Evolutionary conservation across 1,139 yeast genomes (phyloP), one percentile per base, ranked within the genome.

Genomic region (Taphrina deformans): DNA sequence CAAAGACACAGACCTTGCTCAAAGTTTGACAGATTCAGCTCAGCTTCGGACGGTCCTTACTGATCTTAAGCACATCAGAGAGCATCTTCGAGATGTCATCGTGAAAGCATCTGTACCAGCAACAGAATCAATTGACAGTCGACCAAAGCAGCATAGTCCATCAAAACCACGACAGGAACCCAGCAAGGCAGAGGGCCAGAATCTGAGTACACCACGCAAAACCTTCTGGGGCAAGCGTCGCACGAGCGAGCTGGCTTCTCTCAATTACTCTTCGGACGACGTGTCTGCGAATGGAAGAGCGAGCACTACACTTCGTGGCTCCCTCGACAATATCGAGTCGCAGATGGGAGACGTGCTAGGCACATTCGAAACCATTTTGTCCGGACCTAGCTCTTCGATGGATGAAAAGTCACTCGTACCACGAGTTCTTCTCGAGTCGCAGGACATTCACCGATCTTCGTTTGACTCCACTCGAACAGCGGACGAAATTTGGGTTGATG

Each of bases 401-500:
- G 21, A 9, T n/a, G 50, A 44, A 9, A 38, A 38, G 41, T 38
- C 41, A 12, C 27, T 21, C 3, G 10, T 21, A 23, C 48, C 48
- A 44, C 48, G 48, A 23, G 14, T 44, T 9, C 53, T 26, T 10
- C 40, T 41, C 23, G 41, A 16, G 18, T 38, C 44, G 26, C 16
- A 35, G 41, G 53, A 48, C 9, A 12, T 27, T 10, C 55, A 31
- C 12, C 55, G 63, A 2, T 5, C 48, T 12, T 59, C 63, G 12
- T 21, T 50, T 16, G 63, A 59, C 12, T 59, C 63, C 18, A 41
- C 51, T 4, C 26, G 55, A 12, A 50, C 56, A n/a, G 50, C 26
- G 3, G 63, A 59, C 29, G 63, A 59, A 14, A 35, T 59, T 9
- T 59, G 55, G 46, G 55, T 24, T 18, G 63, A 59, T 29, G 63